Evolutionary conservation across 768 basidiomycete genomes (phyloP).

Genomic region (Tylopilus rubrobrunneus): DNA sequence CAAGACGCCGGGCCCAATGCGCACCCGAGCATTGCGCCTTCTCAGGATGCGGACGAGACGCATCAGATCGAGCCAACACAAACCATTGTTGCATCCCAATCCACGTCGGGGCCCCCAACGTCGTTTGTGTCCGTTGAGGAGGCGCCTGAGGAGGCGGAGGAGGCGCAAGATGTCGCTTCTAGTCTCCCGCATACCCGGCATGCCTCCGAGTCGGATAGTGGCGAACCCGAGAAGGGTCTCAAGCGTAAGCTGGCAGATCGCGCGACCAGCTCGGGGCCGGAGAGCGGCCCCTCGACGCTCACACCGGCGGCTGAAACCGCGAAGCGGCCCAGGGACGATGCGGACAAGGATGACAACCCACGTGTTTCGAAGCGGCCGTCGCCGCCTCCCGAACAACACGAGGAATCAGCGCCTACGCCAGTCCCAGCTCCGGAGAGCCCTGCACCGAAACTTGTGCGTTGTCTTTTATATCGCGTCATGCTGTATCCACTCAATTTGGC

Average conservation of each 20-base stretch:
- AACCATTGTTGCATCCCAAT: conserved; percentile 7
- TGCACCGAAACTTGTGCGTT: conserved; percentile 46
- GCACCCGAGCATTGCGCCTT: background rate
- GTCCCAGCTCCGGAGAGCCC: conserved; percentile 22
- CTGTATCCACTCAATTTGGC: conserved; percentile 8
- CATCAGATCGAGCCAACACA: conserved; percentile 16
- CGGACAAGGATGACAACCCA: conserved; percentile 60
- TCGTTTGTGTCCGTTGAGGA: conserved; percentile 23
- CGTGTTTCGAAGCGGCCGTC: conserved; percentile 57
- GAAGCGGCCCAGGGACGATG: conserved; percentile 61
- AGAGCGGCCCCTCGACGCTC: conserved; percentile 21
- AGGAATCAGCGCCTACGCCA: conserved; percentile 13
- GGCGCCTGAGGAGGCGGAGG: conserved; percentile 26
- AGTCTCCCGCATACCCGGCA: conserved; percentile 25
- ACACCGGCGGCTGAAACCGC: conserved; percentile 35
- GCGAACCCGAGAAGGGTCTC: conserved; percentile 54
- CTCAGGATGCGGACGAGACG: conserved; percentile 8
- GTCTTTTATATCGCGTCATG: conserved; percentile 2
- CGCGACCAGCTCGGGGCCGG: conserved; percentile 59
- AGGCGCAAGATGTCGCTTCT: conserved; percentile 25
- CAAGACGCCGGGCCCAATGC: conserved; percentile 6
- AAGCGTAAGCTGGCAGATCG: conserved; percentile 71
- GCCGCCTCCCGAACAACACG: conserved; percentile 58
- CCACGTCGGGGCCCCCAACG: conserved; percentile 7
- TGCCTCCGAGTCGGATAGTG: conserved; percentile 43